Evolutionary conservation across 371 early-diverging fungal species (phyloP).

Genomic region (Zancudomyces culisetae): DNA sequence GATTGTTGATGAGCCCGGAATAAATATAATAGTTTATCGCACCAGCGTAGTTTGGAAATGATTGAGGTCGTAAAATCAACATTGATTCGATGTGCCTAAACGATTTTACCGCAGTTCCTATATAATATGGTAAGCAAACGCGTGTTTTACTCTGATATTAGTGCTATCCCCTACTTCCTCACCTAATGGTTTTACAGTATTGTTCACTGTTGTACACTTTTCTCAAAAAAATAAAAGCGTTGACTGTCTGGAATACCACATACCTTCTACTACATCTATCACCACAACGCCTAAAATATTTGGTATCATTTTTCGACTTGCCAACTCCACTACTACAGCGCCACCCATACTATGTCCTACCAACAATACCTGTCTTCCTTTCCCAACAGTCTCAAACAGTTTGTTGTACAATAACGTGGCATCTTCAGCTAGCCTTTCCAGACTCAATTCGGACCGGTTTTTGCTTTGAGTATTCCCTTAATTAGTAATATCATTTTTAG

Average conservation of each 20-base stretch:
- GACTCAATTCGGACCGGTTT: background rate
- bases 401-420: background rate
- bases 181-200: no score
- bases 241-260: no score
- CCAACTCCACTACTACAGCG: conserved; percentile 60
- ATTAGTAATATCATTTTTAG: background rate
- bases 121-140: no score
- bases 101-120: conserved; percentile 21
- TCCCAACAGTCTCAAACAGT: conserved; percentile 6
- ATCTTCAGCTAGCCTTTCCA: background rate
- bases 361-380: conserved; percentile 11
- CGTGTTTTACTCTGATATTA: no score
- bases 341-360: conserved; percentile 64
- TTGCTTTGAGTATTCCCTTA: background rate
- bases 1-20: conserved; percentile 38
- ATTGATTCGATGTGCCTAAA: conserved; percentile 21
- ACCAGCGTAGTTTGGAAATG: conserved; percentile 33
- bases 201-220: no score
- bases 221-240: no score
- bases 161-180: no score
- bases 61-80: conserved; percentile 26
- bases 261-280: conserved; percentile 80
- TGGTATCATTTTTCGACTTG: conserved; percentile 26
- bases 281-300: conserved; percentile 53
- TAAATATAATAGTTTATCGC: conserved; percentile 54